phyloP scores from a whole-genome alignment of 257 asterid genomes.

The Gentiana dahurica region DNA sequence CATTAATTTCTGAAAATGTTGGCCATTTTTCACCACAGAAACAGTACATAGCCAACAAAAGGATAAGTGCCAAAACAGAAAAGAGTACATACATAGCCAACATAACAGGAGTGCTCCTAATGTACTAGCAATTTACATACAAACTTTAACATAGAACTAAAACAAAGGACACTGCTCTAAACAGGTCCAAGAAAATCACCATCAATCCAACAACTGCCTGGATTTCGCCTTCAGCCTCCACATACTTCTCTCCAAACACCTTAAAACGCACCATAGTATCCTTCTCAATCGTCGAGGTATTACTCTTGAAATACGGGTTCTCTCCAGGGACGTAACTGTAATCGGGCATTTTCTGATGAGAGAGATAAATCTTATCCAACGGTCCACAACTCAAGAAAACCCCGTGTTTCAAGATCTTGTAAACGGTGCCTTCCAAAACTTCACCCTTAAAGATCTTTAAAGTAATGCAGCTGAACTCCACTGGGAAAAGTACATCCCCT shows the following conservation, averaged over 20 bases:
- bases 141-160: no score
- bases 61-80: no score
- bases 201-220: conserved; percentile 54
- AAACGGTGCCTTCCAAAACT: conserved; percentile 53
- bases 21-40: no score
- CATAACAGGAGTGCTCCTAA: no score
- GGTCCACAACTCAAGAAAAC: conserved; percentile 67
- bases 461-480: conserved; percentile 59
- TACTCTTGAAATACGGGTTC: conserved; percentile 40
- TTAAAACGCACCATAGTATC: conserved; percentile 34
- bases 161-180: background rate
- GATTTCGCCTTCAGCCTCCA: conserved; percentile 58
- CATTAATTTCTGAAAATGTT: no score
- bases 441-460: conserved; percentile 78
- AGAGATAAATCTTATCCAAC: conserved; percentile 45
- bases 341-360: conserved; percentile 51
- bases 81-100: no score
- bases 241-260: conserved; percentile 56
- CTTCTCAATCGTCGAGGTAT: conserved; percentile 34
- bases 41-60: no score
- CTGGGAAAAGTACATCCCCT: conserved; percentile 62
- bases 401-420: conserved; percentile 56
- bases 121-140: no score
- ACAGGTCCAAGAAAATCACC: conserved; percentile 73
- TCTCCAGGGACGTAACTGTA: conserved; percentile 53